Base-by-base conservation (phyloP, 2,329 filamentous ascomycete genomes). In the Albifimbria verrucaria region DNA sequence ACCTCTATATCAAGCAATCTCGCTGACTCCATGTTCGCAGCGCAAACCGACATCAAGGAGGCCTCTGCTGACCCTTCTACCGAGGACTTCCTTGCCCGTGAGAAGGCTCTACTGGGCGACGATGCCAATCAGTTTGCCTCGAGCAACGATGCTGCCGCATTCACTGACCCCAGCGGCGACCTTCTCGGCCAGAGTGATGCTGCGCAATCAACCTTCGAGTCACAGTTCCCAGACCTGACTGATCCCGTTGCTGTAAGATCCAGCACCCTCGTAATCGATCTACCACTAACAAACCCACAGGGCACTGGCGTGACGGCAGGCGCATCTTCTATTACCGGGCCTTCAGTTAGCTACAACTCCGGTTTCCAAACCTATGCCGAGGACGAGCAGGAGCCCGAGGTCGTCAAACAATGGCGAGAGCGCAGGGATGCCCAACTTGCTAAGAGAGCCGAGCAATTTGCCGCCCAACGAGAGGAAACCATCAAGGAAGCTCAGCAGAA, bases 61-160 rank as follows among this genome's bases (percentile, higher is more conserved):
- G 72, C 83, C 36, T 77, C 80, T 57, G 80, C 77, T 57, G 76
- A 80, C 10, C 77, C 82, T 25, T 86, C 87, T 26, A 79, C 83
- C 57, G 86, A 90, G 66, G 91, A 96, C 73, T 97, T 99, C 71
- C 84, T 97, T 48, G 86, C 90, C 57, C 90, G 93, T 62, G 94
- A 99, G 77, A 90, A 92, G 67, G 94, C 92, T 56, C 74, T 88
- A 18, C 85, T 99, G 7, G 94, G 94, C 60, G 94, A 96, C 58
- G 94, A 97, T 71, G 94, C 94, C 55, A 83, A 92, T 64, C 89
- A 92, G 76, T 99, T 99, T 72, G 81, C 88, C 58, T 89, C 89
- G 26, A 81, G 85, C 56, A 85, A 87, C 66, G 90, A 96, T 68
- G 77, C 81, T 54, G 80, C 81, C 52, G 83, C 83, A 41, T 80